Evolutionary conservation across 305 asterid genomes (phyloP).

Genomic region (Fraxinus albicans): DNA sequence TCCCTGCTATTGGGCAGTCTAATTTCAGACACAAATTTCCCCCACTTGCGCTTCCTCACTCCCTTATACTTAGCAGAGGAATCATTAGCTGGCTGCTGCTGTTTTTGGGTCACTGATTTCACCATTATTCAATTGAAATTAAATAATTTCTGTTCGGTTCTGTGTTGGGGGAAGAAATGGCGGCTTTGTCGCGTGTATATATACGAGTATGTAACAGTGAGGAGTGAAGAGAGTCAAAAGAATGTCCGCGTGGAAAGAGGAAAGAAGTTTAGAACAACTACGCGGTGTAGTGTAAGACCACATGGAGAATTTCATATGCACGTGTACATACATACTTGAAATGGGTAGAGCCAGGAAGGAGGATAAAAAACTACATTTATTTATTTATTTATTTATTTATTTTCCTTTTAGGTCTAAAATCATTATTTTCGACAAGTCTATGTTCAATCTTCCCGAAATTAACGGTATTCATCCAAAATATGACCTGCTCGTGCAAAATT

Average conservation of each 20-base stretch:
- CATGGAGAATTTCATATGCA: not conserved
- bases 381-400: no score
- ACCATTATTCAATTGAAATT: constrained; percentile 23
- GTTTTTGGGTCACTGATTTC: constrained; percentile 19
- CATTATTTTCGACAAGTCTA: no score
- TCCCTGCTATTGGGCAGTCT: constrained; percentile 65
- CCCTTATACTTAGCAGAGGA: constrained; percentile 51
- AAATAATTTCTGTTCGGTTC: not conserved
- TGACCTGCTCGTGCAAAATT: no score
- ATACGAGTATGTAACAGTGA: constrained; percentile 6
- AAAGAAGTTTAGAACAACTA: not conserved
- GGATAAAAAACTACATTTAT: not conserved
- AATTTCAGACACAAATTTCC: constrained; percentile 63
- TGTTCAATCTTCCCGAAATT: not conserved
- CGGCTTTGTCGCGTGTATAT: constrained; percentile 29
- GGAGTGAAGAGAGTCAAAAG: constrained; percentile 9
- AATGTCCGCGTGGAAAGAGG: not conserved
- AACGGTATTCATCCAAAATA: not conserved
- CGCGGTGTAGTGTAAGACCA: not conserved
- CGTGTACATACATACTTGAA: not conserved
- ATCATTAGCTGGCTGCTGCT: not conserved
- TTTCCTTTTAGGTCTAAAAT: no score
- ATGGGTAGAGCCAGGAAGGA: not conserved
- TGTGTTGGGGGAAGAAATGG: constrained; percentile 25
- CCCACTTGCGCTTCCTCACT: constrained; percentile 65